Percentiles rank a stretch among this genome's conserved stretches.
These are phyloP conservation scores for Telfairia occidentalis DNA, from an alignment of 331 rosid species.

Conservation along the genomic window DNA sequence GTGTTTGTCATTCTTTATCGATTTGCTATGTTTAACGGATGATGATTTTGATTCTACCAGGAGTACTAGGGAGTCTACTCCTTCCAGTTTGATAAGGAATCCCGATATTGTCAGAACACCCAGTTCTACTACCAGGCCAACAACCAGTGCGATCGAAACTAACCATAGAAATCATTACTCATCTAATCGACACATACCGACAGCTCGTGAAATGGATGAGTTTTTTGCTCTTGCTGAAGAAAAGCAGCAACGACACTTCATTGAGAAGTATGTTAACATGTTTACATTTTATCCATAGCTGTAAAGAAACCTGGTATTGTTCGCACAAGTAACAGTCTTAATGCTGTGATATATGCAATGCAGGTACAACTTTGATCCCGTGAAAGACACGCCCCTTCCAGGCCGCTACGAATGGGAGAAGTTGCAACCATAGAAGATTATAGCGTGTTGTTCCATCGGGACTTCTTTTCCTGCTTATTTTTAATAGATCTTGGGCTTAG, in stretches of 20 bases:
- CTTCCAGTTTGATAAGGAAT: slow-evolving; percentile 72
- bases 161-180: slow-evolving; percentile 35
- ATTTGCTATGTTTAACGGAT: not conserved
- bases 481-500: slow-evolving; percentile 21
- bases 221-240: slow-evolving; percentile 67
- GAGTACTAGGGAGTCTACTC: slow-evolving; percentile 88
- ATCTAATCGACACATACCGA: slow-evolving; percentile 50
- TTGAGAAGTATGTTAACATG: slow-evolving; percentile 49
- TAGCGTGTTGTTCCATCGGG: slow-evolving; percentile 31
- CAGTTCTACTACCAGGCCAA: slow-evolving; percentile 66
- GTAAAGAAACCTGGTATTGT: not conserved
- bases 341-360: slow-evolving; percentile 34
- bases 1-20: not conserved
- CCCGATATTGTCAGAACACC: slow-evolving; percentile 59
- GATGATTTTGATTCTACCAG: slow-evolving; percentile 32
- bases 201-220: slow-evolving; percentile 69
- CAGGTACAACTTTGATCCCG: slow-evolving; percentile 95
- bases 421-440: slow-evolving; percentile 34
- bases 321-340: not conserved
- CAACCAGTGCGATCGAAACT: slow-evolving; percentile 33
- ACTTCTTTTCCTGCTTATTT: slow-evolving; percentile 28
- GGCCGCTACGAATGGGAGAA: slow-evolving; percentile 84
- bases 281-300: not conserved
- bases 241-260: slow-evolving; percentile 54
- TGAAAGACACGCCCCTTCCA: slow-evolving; percentile 64